Evolutionary conservation across 2,329 filamentous ascomycete genomes (phyloP).

Genomic region (Xylogone sp.): DNA sequence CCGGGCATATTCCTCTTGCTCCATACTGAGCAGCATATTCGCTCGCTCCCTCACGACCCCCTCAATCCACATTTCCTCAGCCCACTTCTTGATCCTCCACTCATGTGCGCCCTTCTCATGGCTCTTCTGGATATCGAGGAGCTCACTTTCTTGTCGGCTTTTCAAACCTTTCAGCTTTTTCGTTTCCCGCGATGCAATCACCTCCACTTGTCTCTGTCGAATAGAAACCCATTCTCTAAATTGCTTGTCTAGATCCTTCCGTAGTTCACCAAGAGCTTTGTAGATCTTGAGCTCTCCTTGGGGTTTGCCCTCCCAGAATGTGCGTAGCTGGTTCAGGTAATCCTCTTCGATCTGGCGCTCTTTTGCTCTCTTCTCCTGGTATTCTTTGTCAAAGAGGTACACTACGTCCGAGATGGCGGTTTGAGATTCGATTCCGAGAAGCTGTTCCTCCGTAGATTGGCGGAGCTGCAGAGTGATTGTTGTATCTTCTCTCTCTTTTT

Average conservation of each 20-base stretch:
- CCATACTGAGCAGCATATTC: slow-evolving; percentile 37
- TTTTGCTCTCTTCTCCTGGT: slow-evolving; percentile 33
- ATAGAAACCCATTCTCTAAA: slow-evolving; percentile 30
- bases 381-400: slow-evolving; percentile 35
- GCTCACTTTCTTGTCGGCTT: slow-evolving; percentile 38
- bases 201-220: slow-evolving; percentile 37
- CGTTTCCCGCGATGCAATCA: slow-evolving; percentile 39
- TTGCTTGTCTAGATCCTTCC: slow-evolving; percentile 37
- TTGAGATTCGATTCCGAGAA: slow-evolving; percentile 23
- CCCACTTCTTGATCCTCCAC: slow-evolving; percentile 31
- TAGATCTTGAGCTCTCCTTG: slow-evolving; percentile 38
- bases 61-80: slow-evolving; percentile 45
- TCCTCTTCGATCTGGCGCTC: slow-evolving; percentile 41
- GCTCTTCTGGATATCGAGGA: slow-evolving; percentile 40
- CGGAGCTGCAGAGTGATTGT: slow-evolving; percentile 22
- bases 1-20: slow-evolving; percentile 32
- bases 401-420: slow-evolving; percentile 32
- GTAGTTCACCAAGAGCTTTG: slow-evolving; percentile 35
- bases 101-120: slow-evolving; percentile 23
- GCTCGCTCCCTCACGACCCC: slow-evolving; percentile 41
- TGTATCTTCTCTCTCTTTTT: slow-evolving; percentile 28
- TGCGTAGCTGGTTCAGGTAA: slow-evolving; percentile 36
- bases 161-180: slow-evolving; percentile 28
- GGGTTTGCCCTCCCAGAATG: slow-evolving; percentile 34
- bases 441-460: slow-evolving; percentile 23